Evolutionary conservation across 345 rosid genomes (phyloP), one percentile per base, ranked within the genome.

Genomic region (Hibiscus syriacus): DNA sequence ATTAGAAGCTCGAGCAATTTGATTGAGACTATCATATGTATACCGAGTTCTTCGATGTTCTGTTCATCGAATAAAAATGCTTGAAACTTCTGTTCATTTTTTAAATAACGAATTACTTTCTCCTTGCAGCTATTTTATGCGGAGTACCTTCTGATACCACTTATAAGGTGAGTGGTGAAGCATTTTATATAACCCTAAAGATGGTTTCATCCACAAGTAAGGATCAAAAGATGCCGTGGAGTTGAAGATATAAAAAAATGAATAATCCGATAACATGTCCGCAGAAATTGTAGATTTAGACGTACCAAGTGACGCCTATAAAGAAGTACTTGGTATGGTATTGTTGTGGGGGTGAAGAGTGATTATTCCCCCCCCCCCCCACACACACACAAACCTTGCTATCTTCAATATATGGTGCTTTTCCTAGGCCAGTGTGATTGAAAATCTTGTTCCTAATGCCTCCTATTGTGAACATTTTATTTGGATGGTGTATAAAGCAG

Each of bases 81-180:
- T 53, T 1, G 20, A 53, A 6, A 34, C 36, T 11, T 48, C 17
- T 48, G 5, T 9, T 41, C 14, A 13, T 27, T 34, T 58, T 46
- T 16, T n/a, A n/a, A 6, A 13, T 46, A 52, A 63, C 14, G 7
- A 57, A 25, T 26, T 69, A 49, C 38, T 56, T 71, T 68, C 36
- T 29, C 66, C 34, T n/a, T 77, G 87, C 90, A 93, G 97, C 92
- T 93, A 58, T 93, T 93, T 71, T 93, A 93, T 66, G 86, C 97
- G 0, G 98, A 93, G 77, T 93, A 93, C 83, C 66, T 93, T 83
- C 88, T 93, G 20, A 79, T 93, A 67, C 98, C 98, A 0, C 77
- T 93, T 38, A 83, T 90, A 61, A 87, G 92, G 78, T 93, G 83
- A 85, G 46, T 53, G 39, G n/a, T 6, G 20, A 1, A 7, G 32